These are phyloP conservation scores for Colletotrichum sp. DNA, from an alignment of 2,329 filamentous ascomycete genomes.

Conservation along the genomic window DNA sequence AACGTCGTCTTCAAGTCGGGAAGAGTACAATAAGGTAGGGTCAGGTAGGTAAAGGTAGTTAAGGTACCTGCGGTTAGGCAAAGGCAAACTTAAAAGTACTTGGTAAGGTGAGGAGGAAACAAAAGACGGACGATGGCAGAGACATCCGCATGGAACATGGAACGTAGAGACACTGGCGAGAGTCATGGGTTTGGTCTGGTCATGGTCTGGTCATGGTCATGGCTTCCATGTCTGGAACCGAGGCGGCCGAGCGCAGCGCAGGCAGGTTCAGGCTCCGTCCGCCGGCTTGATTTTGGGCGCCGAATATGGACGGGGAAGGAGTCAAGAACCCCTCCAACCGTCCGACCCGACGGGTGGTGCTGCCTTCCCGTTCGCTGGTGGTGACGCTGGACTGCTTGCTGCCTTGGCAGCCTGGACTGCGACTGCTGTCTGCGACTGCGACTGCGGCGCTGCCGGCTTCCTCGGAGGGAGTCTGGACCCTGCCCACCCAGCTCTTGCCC, in stretches of 20 bases:
- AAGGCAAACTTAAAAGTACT: not conserved
- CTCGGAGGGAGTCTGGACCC: not conserved
- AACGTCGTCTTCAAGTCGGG: not conserved
- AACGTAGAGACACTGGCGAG: not conserved
- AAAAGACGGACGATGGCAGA: not conserved
- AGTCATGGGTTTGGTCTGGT: constrained; percentile 6
- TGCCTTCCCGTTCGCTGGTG: not conserved
- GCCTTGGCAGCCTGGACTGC: not conserved
- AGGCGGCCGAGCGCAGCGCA: constrained; percentile 16
- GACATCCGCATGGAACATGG: not conserved
- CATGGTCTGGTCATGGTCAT: not conserved
- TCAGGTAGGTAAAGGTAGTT: not conserved
- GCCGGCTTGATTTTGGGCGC: not conserved
- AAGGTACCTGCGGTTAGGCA: not conserved
- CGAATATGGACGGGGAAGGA: not conserved
- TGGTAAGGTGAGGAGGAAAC: not conserved
- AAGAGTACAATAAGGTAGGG: not conserved
- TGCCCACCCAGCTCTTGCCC: not conserved
- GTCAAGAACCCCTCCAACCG: not conserved
- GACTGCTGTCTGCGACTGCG: not conserved
- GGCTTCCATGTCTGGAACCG: not conserved
- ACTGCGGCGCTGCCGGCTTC: not conserved
- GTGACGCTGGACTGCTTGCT: not conserved
- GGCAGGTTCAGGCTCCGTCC: not conserved
- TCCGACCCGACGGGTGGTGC: not conserved